Percentiles rank a stretch among this genome's conserved stretches.
Evolutionary conservation across 2,329 filamentous ascomycete genomes (phyloP).

Genomic region (Leptographium galeiforme): DNA sequence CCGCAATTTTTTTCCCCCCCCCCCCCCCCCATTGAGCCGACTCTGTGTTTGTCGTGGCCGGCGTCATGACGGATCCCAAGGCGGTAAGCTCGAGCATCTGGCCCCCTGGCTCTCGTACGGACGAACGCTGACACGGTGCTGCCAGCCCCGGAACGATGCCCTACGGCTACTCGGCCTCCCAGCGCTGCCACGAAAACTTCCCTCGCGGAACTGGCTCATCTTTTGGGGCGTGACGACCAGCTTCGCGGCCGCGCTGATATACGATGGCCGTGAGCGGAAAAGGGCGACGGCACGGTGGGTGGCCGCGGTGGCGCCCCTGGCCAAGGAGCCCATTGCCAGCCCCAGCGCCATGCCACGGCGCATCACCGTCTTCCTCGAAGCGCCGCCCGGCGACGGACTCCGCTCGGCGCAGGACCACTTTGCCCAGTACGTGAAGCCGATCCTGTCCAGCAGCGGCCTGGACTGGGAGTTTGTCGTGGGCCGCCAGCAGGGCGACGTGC

Average conservation of each 20-base stretch:
- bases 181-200: slow-evolving; percentile 68
- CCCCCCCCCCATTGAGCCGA: background rate
- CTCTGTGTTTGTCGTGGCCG: background rate
- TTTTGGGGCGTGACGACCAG: slow-evolving; percentile 71
- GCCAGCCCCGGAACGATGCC: slow-evolving; percentile 47
- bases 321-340: slow-evolving; percentile 56
- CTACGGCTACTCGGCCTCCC: slow-evolving; percentile 75
- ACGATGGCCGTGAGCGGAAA: slow-evolving; percentile 86
- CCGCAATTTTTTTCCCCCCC: too few species aligned
- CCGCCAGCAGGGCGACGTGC: slow-evolving; percentile 79
- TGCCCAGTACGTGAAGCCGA: slow-evolving; percentile 87
- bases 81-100: background rate
- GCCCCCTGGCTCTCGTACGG: background rate
- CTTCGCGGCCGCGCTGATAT: slow-evolving; percentile 69
- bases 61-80: slow-evolving; percentile 1
- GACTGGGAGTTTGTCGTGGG: slow-evolving; percentile 97
- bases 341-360: slow-evolving; percentile 65
- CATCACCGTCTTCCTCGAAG: slow-evolving; percentile 73
- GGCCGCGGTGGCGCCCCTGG: slow-evolving; percentile 70
- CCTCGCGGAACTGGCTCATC: slow-evolving; percentile 95
- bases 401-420: slow-evolving; percentile 86
- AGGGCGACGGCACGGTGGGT: slow-evolving; percentile 78
- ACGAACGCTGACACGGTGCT: background rate
- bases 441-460: slow-evolving; percentile 75
- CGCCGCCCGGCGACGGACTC: slow-evolving; percentile 76